Percentiles rank a stretch among this genome's conserved stretches.
Conservation (phyloP, 495 filamentous ascomycete species). For the Cladorrhinum samala region DNA sequence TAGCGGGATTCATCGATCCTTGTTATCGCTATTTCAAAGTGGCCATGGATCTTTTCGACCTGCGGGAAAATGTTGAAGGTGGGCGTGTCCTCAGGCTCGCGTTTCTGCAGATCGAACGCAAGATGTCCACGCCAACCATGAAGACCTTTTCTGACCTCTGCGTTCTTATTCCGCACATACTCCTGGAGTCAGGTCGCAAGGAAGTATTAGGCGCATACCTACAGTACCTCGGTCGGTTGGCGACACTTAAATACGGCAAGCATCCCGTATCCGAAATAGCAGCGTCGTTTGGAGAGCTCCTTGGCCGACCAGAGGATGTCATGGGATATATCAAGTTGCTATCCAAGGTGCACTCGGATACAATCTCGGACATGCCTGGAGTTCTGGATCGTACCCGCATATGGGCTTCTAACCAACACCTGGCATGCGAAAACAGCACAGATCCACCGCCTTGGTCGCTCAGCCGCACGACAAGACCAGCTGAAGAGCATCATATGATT, state of each 20-base stretch:
- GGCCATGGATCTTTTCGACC: conserved; percentile 26
- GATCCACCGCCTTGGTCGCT: background rate
- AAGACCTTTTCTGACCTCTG: conserved; percentile 28
- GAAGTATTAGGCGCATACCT: conserved; percentile 25
- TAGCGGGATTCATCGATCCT: conserved; percentile 22
- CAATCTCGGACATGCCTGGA: conserved; percentile 10
- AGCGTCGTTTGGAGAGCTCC: conserved; percentile 15
- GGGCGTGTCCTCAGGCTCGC: conserved; percentile 25
- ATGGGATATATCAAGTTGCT: conserved; percentile 25
- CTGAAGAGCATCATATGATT: conserved; percentile 21
- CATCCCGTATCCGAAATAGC: conserved; percentile 21
- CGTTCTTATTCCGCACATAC: conserved; percentile 23
- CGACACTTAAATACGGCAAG: conserved; percentile 18
- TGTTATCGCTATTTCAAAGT: conserved; percentile 27
- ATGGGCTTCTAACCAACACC: conserved; percentile 25
- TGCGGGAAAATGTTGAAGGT: conserved; percentile 18
- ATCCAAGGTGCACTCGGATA: conserved; percentile 21
- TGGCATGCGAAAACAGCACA: conserved; percentile 19
- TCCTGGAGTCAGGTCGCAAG: conserved; percentile 16
- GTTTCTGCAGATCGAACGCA: conserved; percentile 25
- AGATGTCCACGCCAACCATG: conserved; percentile 18
- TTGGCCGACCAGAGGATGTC: conserved; percentile 19
- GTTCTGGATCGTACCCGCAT: conserved; percentile 15
- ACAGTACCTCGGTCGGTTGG: conserved; percentile 15
- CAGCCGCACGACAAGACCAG: background rate